These are phyloP conservation scores for Vinca major DNA, from an alignment of 305 asterid species.

Conservation along the genomic window DNA sequence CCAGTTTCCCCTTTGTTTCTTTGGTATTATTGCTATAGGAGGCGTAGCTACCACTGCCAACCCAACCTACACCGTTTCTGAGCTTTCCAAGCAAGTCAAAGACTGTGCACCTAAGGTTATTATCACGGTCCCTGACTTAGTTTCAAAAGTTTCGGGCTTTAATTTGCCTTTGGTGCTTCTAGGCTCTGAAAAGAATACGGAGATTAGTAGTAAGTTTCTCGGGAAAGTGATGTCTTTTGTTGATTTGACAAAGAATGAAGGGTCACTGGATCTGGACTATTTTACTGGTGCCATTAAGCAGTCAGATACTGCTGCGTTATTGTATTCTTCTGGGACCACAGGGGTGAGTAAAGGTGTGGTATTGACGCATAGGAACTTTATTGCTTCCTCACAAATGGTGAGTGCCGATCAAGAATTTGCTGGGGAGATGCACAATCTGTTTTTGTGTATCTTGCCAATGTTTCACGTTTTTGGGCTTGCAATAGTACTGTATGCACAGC, in stretches of 20 bases:
- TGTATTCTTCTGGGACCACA: slow-evolving; percentile 92
- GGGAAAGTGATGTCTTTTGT: slow-evolving; percentile 20
- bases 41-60: slow-evolving; percentile 79
- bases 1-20: slow-evolving; percentile 59
- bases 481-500: slow-evolving; percentile 60
- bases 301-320: slow-evolving; percentile 56
- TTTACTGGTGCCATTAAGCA: slow-evolving; percentile 29
- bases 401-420: slow-evolving; percentile 51
- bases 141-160: slow-evolving; percentile 48
- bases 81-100: slow-evolving; percentile 59
- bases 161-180: slow-evolving; percentile 50
- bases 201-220: slow-evolving; percentile 1
- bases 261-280: slow-evolving; percentile 31
- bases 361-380: slow-evolving; percentile 68
- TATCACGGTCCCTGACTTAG: slow-evolving; percentile 46
- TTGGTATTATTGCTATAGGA: slow-evolving; percentile 50
- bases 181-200: slow-evolving; percentile 13
- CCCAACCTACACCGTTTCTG: slow-evolving; percentile 55
- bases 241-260: slow-evolving; percentile 43
- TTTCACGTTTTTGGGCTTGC: slow-evolving; percentile 85
- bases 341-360: slow-evolving; percentile 83
- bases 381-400: slow-evolving; percentile 54
- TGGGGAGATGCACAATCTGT: slow-evolving; percentile 48
- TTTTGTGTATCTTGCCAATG: slow-evolving; percentile 76
- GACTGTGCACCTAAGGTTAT: slow-evolving; percentile 66